Base-by-base conservation (phyloP, 2,329 filamentous ascomycete species). In the Neonectria faginata region DNA sequence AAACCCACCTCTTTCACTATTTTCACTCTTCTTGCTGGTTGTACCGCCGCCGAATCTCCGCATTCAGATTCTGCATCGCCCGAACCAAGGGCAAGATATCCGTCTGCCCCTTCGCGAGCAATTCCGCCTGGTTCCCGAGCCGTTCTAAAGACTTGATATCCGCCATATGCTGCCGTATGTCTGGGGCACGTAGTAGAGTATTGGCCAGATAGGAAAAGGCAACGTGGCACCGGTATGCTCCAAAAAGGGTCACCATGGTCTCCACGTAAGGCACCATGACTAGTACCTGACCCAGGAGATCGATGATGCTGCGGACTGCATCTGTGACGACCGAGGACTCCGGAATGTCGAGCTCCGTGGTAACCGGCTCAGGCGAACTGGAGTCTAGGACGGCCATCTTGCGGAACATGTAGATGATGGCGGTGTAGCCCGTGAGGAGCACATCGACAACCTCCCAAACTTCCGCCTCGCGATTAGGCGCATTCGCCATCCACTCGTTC, bases 331-430 rank as follows among this genome's bases (percentile, higher is more conserved):
- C 67, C 2, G 72, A 72, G 5, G 75, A 76, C 42, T 73, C 70
- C 16, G 74, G 74, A 1, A 76, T 73, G 6, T 76, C 74, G 2
- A 73, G 48, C 12, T 76, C 74, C 6, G 70, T 74, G 27, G 67
- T 59, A 14, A 74, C 68, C 4, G 72, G 73, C 2, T 62, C 62
- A 1, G 74, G 75, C 4, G 73, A 75, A n/a, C 59, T 73, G 1
- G 71, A 70, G 52, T 73, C 63, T 11, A 76, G 69, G 8, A 73
- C 63, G 20, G 67, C 67, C 66, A 73, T 72, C 52, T 77, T 78
- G 51, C 76, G 73, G 20, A 77, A 74, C 75, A 78, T 78, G 64
- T 76, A 78, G 29, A 78, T 73, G 52, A 77, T 71, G 56, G 70
- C 74, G 4, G 73, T 76, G 45, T 76, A 76, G 1, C 75, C 74